phyloP scores from a whole-genome alignment of 2,329 filamentous ascomycete species.

The Orbilia javanica region DNA sequence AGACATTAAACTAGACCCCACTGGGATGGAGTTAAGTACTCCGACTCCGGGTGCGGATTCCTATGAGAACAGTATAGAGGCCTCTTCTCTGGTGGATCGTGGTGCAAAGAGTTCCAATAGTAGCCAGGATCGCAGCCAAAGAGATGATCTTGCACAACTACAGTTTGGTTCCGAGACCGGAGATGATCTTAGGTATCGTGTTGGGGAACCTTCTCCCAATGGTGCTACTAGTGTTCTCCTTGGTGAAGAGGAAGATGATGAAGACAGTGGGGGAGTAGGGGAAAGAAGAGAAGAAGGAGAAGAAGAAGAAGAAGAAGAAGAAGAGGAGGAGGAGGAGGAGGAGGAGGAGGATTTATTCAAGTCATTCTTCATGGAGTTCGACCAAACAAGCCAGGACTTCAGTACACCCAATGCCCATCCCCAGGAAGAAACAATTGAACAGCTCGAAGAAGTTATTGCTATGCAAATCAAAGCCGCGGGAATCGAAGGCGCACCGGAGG shows the following conservation, averaged over 20 bases:
- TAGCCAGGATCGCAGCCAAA: too few species aligned
- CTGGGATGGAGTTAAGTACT: slow-evolving; percentile 4
- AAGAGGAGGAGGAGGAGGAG: not conserved
- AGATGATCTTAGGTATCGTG: too few species aligned
- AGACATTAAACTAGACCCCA: slow-evolving; percentile 16
- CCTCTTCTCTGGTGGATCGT: too few species aligned
- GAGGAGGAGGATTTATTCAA: too few species aligned
- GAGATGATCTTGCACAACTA: too few species aligned
- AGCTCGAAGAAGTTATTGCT: not conserved
- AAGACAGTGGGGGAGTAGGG: too few species aligned
- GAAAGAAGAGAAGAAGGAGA: not conserved
- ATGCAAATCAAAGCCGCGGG: not conserved
- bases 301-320: not conserved
- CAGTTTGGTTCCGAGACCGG: too few species aligned
- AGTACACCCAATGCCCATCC: not conserved
- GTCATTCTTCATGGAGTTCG: not conserved
- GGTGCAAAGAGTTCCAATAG: too few species aligned
- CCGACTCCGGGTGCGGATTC: not conserved
- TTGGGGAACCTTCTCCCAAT: not conserved
- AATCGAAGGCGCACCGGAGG: not conserved
- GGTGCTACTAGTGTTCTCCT: not conserved
- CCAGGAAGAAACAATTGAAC: not conserved
- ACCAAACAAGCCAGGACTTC: not conserved
- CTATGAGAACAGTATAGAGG: too few species aligned
- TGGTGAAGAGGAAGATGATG: not conserved